Percentiles rank a stretch among this genome's conserved stretches.
Conservation (phyloP, 441 rosid genomes). For the Eugenia klotzschiana region DNA sequence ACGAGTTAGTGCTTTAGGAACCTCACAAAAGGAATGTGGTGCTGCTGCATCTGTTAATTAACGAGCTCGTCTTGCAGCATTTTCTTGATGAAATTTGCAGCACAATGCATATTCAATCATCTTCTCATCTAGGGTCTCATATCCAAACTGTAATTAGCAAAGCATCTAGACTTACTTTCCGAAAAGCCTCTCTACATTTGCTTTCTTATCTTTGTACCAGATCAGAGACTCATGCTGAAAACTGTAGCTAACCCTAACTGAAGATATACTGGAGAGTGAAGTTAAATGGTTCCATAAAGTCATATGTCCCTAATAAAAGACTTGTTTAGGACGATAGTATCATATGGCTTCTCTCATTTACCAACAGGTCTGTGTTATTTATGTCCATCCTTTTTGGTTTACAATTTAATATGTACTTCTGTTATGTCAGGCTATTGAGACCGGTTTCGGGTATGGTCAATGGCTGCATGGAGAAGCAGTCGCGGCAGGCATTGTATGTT, state of each 20-base stretch:
- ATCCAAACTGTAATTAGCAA: not conserved
- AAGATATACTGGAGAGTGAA: not conserved
- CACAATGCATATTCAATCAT: not conserved
- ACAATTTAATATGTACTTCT: not conserved
- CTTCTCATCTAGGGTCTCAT: not conserved
- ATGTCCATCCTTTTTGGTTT: not conserved
- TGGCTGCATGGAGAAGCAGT: conserved; percentile 99
- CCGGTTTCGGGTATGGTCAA: conserved; percentile 77
- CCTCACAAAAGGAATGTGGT: not conserved
- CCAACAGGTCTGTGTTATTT: not conserved
- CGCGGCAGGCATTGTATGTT: conserved; percentile 77
- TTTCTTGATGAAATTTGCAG: not conserved
- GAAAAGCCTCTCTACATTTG: not conserved
- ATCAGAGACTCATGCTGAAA: not conserved
- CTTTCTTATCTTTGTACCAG: not conserved
- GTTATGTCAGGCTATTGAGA: conserved; percentile 74
- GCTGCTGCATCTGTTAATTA: not conserved
- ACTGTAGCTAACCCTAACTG: not conserved
- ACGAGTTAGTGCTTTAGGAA: not conserved
- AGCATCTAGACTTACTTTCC: not conserved
- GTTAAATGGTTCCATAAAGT: not conserved
- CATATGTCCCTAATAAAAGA: not conserved
- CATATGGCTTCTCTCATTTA: not conserved
- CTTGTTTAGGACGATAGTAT: not conserved
- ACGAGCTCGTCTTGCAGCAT: not conserved